These are phyloP conservation scores for Leishmania guyanensis DNA, from an alignment of 208 protist species.

Conservation along the genomic window DNA sequence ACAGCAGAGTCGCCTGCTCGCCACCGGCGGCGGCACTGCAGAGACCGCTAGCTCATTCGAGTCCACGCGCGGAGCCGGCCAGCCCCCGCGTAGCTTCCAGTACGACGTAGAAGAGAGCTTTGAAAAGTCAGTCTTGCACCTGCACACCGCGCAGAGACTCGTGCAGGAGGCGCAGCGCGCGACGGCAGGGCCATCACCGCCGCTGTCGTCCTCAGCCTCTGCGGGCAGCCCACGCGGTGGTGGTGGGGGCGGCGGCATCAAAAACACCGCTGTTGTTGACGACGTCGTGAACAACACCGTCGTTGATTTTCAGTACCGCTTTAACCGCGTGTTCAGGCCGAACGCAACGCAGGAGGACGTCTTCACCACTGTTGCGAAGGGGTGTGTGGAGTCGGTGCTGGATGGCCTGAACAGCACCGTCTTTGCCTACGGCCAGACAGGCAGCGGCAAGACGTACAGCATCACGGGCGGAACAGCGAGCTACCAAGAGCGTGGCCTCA, in stretches of 20 bases:
- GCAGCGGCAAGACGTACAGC: conserved; percentile 91
- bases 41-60: neutral
- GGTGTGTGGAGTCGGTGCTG: conserved; percentile 76
- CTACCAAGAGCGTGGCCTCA: conserved; percentile 87
- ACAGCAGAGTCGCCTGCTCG: conserved; percentile 59
- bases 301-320: conserved; percentile 72
- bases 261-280: neutral
- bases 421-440: conserved; percentile 92
- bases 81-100: conserved; percentile 8
- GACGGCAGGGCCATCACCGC: conserved; percentile 5
- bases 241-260: neutral
- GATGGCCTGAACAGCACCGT: conserved; percentile 90
- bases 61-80: neutral
- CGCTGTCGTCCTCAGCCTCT: neutral
- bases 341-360: conserved; percentile 74
- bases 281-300: conserved; percentile 79
- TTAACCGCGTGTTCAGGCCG: conserved; percentile 84
- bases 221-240: neutral
- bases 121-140: conserved; percentile 22
- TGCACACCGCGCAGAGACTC: conserved; percentile 24
- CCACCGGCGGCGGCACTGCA: conserved; percentile 4
- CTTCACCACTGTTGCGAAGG: conserved; percentile 84
- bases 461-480: conserved; percentile 89
- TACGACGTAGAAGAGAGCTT: conserved; percentile 34
- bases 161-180: conserved; percentile 31